phyloP scores from a whole-genome alignment of 2,329 filamentous ascomycete genomes.

The Pseudophaeomoniella oleicola region DNA sequence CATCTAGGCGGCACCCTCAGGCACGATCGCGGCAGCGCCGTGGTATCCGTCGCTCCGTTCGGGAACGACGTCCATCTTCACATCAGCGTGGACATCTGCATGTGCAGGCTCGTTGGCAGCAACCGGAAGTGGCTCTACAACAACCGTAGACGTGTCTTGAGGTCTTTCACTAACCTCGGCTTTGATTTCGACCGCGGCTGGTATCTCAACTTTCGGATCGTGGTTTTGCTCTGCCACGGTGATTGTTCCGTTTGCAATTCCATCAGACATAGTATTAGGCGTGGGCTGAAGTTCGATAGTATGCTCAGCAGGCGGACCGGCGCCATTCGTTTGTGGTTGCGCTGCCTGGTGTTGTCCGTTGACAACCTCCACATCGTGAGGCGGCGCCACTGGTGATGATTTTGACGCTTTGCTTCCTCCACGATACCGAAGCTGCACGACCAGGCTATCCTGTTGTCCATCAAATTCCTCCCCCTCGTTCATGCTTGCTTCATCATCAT shows the following conservation, averaged over 20 bases:
- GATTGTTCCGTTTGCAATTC: background rate
- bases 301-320: background rate
- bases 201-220: too few species aligned
- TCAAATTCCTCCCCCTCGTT: slow-evolving; percentile 28
- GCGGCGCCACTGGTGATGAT: background rate
- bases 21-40: too few species aligned
- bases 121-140: too few species aligned
- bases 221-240: background rate
- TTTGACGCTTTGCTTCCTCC: background rate
- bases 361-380: background rate
- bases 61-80: too few species aligned
- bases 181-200: too few species aligned
- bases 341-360: background rate
- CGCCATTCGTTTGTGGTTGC: background rate
- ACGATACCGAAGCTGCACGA: slow-evolving; percentile 53
- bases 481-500: slow-evolving; percentile 14
- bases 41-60: too few species aligned
- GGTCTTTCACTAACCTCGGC: too few species aligned
- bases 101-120: too few species aligned
- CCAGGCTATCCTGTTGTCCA: slow-evolving; percentile 44
- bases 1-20: too few species aligned
- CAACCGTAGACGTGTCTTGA: too few species aligned
- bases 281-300: background rate
- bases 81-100: too few species aligned
- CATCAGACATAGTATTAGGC: background rate